Percentiles rank a stretch among this genome's conserved stretches.
phyloP scores from a whole-genome alignment of 768 basidiomycete genomes.

The Tubosaeta sp. region DNA sequence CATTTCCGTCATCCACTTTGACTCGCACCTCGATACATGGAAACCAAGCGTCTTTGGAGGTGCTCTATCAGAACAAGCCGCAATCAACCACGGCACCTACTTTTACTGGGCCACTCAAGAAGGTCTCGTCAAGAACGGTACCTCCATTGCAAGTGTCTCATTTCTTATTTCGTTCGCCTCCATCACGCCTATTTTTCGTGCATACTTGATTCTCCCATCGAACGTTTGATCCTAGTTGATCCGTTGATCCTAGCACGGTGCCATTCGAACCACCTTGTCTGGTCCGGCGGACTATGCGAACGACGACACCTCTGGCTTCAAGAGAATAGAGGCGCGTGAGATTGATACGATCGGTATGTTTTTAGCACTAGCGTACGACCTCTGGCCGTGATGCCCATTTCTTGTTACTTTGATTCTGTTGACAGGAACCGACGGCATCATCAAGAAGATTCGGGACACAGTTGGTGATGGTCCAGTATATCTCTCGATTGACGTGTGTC shows the following conservation, averaged over 20 bases:
- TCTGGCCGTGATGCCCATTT: not conserved
- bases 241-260: constrained; percentile 63
- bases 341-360: constrained; percentile 71
- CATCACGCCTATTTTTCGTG: constrained; percentile 11
- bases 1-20: constrained; percentile 83
- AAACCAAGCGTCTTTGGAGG: constrained; percentile 73
- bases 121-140: constrained; percentile 72
- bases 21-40: constrained; percentile 82
- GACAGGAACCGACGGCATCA: constrained; percentile 68
- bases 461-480: constrained; percentile 75
- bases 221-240: constrained; percentile 74
- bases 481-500: constrained; percentile 67
- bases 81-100: constrained; percentile 85
- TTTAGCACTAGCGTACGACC: not conserved
- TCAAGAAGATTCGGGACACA: constrained; percentile 72
- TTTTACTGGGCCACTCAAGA: constrained; percentile 88
- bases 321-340: constrained; percentile 79
- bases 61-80: constrained; percentile 64
- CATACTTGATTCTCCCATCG: constrained; percentile 14
- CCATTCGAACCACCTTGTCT: constrained; percentile 80
- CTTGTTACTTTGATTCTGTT: not conserved
- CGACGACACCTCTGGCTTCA: constrained; percentile 76
- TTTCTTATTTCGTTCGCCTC: constrained; percentile 19
- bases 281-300: constrained; percentile 74
- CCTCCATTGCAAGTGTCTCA: constrained; percentile 74